A percentile compares a stretch with the other conserved stretches of the same genome.
Evolutionary conservation across 73 alveolate genomes (phyloP).

Genomic region (Tetrahymena borealis): DNA sequence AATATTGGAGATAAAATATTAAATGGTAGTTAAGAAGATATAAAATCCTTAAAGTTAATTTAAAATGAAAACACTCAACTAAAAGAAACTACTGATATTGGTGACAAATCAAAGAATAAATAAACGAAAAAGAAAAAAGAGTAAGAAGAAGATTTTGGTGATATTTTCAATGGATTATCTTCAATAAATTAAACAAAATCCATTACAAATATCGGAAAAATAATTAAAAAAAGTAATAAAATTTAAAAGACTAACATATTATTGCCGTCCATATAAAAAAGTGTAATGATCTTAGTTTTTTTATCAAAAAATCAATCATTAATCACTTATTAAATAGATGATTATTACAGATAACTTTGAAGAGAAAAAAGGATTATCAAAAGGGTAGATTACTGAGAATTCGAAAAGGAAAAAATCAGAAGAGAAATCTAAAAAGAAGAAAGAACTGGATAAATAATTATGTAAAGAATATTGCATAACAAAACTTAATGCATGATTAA

Average conservation of each 20-base stretch:
- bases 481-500: not conserved
- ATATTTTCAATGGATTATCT: not conserved
- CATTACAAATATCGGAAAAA: not conserved
- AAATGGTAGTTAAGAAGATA: too few relatives aligned
- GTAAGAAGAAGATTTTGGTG: not conserved
- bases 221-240: not conserved
- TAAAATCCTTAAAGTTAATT: not conserved
- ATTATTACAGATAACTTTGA: not conserved
- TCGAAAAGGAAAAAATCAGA: not conserved
- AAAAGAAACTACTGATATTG: not conserved
- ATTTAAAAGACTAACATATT: not conserved
- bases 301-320: not conserved
- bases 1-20: not conserved
- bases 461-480: not conserved
- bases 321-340: not conserved
- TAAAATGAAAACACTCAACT: not conserved
- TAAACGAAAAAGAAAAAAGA: not conserved
- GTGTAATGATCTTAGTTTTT: not conserved
- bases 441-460: not conserved
- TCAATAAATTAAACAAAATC: not conserved
- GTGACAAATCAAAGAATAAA: not conserved
- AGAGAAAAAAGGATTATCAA: not conserved
- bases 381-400: not conserved
- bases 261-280: not conserved
- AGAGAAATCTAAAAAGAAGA: not conserved